A percentile compares a stretch with the other conserved stretches of the same genome.
These are phyloP conservation scores for Deuterostichococcus epilithicus DNA, from an alignment of 139 green algal species.

Conservation along the genomic window DNA sequence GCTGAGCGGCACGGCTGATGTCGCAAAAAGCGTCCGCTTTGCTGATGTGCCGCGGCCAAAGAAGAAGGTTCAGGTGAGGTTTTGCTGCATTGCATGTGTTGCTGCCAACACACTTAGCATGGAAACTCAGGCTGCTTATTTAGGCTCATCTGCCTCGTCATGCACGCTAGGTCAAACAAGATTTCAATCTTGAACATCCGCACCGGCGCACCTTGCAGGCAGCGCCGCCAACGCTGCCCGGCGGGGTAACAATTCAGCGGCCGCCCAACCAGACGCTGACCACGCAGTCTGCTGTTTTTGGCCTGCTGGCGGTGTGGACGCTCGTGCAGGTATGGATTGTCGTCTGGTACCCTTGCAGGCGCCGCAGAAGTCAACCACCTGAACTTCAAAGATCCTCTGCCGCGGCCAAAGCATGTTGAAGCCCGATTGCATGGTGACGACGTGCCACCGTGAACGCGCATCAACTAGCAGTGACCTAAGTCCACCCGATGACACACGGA, in stretches of 20 bases:
- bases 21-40: conserved; percentile 37
- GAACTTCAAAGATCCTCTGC: neutral
- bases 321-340: conserved; percentile 31
- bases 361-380: neutral
- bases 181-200: neutral
- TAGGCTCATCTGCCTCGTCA: too few species aligned
- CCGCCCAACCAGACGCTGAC: neutral
- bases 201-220: neutral
- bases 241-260: neutral
- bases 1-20: conserved; percentile 39
- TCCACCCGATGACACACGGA: too few species aligned
- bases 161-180: too few species aligned
- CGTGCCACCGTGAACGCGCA: too few species aligned
- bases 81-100: too few species aligned
- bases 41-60: conserved; percentile 35
- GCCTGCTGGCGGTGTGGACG: conserved; percentile 45
- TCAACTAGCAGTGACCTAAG: too few species aligned
- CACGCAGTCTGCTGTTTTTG: conserved; percentile 35
- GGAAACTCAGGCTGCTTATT: too few species aligned
- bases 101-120: too few species aligned
- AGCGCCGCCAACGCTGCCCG: neutral
- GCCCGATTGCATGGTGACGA: too few species aligned
- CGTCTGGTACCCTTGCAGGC: conserved; percentile 7
- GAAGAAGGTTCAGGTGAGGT: neutral
- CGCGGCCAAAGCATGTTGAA: too few species aligned